Base-by-base conservation (phyloP, 1,139 yeast genomes). In the Yamadazyma dushanensis region DNA sequence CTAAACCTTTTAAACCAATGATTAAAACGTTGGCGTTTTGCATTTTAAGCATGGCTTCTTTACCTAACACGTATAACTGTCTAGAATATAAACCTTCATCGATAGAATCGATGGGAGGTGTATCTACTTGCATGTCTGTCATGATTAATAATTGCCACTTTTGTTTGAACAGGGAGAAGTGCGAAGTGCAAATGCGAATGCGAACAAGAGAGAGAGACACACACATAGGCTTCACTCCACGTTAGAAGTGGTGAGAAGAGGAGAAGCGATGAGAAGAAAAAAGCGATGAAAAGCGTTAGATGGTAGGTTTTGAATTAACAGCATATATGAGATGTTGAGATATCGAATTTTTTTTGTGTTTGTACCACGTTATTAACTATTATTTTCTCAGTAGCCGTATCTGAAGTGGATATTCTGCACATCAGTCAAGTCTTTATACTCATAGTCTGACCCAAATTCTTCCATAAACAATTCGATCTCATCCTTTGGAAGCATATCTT, bases 11-110 rank as follows among this genome's bases (percentile, higher is more conserved):
- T 44, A 90, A 67, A 3, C 98, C 98, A 45, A 90, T 78, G 37
- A 92, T 73, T 35, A 92, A 75, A 14, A 92, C 96, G 53, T 85
- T 88, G 29, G 97, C 89, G 47, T 78, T 74, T 55, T 92, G 96
- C 97, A 92, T 87, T 61, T 88, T 86, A 53, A 90, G 72, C 99
- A 92, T 92, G 37, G 99, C 99, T 50, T 92, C 98, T 54, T 87
- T 86, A 40, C 97, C 97, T 51, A 89, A 66, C 38, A 89, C 97
- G 51, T 89, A 88, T 60, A 92, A 76, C 66, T 92, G 98, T 61
- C 98, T 88, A 33, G 97, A 89, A 72, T 92, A 92, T 52, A 92
- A 74, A 40, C 95, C 77, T 71, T 92, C 98, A 59, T 92, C 98
- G 53, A 92, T 90, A 16, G 58, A 51, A 28, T 50, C 61, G 36